Evolutionary conservation across 192 early-diverging fungal species (phyloP).

Genomic region (Gryganskiella cystojenkinii): DNA sequence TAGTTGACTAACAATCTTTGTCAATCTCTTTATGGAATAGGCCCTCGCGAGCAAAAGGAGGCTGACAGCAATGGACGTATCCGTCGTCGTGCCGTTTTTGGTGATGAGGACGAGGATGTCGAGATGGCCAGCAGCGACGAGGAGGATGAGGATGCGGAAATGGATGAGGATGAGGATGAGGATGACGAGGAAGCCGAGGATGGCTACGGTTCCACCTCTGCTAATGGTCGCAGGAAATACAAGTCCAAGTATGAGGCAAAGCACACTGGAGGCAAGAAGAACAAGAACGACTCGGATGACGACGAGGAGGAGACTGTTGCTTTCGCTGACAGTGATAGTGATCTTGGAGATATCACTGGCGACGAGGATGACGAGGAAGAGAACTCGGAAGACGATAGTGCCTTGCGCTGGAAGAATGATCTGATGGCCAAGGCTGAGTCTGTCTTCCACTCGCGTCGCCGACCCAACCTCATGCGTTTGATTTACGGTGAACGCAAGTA

Average conservation of each 20-base stretch:
- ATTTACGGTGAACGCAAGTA: conserved; percentile 79
- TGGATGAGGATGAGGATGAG: conserved; percentile 53
- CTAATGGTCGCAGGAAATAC: conserved; percentile 43
- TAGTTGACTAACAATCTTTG: neutral
- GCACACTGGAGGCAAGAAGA: conserved; percentile 53
- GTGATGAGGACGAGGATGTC: conserved; percentile 65
- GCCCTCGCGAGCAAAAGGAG: conserved; percentile 46
- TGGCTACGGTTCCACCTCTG: conserved; percentile 44
- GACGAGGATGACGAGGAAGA: conserved; percentile 58
- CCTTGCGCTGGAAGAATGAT: conserved; percentile 76
- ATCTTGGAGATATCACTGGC: conserved; percentile 61
- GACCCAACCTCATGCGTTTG: conserved; percentile 88
- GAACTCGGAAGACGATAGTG: conserved; percentile 58
- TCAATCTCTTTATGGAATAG: neutral
- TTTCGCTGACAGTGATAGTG: conserved; percentile 83
- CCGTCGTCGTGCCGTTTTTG: conserved; percentile 74
- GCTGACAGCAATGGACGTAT: conserved; percentile 49
- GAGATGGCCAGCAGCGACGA: conserved; percentile 57
- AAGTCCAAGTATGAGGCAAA: conserved; percentile 50
- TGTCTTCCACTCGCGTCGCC: conserved; percentile 64
- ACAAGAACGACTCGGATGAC: conserved; percentile 55
- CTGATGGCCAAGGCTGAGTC: conserved; percentile 70
- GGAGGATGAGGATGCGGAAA: conserved; percentile 49
- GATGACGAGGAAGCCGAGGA: conserved; percentile 46
- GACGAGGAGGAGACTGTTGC: conserved; percentile 59